Conservation (phyloP, 2,329 filamentous ascomycete species). For the Fusarium lateritium region DNA sequence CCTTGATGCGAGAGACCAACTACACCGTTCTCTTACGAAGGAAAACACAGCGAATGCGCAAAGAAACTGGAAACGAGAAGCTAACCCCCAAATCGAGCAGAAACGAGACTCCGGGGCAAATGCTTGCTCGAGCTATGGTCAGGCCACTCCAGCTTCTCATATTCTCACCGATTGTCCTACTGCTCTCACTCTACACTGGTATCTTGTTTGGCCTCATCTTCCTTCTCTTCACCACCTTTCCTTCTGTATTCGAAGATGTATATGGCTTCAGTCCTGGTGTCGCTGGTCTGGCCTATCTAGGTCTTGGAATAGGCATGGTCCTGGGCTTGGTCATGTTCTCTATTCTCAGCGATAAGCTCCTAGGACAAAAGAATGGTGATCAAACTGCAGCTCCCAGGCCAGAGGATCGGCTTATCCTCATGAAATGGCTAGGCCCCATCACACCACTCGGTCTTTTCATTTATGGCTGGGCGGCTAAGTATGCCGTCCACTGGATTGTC, state of each 20-base stretch:
- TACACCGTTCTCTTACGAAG: slow-evolving; percentile 14
- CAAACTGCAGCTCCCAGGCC: slow-evolving; percentile 45
- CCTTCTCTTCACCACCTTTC: slow-evolving; percentile 56
- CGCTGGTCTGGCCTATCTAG: slow-evolving; percentile 63
- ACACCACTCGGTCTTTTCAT: slow-evolving; percentile 69
- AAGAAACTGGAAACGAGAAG: slow-evolving; percentile 32
- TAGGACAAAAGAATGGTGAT: not conserved
- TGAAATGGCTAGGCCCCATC: slow-evolving; percentile 68
- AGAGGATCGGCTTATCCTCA: slow-evolving; percentile 66
- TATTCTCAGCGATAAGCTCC: slow-evolving; percentile 34
- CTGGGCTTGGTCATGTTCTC: slow-evolving; percentile 44
- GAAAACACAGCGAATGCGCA: slow-evolving; percentile 19
- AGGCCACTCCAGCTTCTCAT: slow-evolving; percentile 65
- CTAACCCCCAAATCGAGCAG: slow-evolving; percentile 25
- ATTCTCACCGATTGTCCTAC: slow-evolving; percentile 67
- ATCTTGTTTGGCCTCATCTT: slow-evolving; percentile 57
- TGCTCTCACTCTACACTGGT: slow-evolving; percentile 56
- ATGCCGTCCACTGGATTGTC: slow-evolving; percentile 68
- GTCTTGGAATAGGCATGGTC: slow-evolving; percentile 59
- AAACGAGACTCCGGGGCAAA: slow-evolving; percentile 31
- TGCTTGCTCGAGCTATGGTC: slow-evolving; percentile 53
- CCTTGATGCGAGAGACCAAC: slow-evolving; percentile 52
- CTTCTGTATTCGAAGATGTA: slow-evolving; percentile 53
- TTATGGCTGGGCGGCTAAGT: slow-evolving; percentile 72
- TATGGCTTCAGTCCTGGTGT: slow-evolving; percentile 52